phyloP scores from a whole-genome alignment of 345 rosid genomes.

The Citrus sinensis region DNA sequence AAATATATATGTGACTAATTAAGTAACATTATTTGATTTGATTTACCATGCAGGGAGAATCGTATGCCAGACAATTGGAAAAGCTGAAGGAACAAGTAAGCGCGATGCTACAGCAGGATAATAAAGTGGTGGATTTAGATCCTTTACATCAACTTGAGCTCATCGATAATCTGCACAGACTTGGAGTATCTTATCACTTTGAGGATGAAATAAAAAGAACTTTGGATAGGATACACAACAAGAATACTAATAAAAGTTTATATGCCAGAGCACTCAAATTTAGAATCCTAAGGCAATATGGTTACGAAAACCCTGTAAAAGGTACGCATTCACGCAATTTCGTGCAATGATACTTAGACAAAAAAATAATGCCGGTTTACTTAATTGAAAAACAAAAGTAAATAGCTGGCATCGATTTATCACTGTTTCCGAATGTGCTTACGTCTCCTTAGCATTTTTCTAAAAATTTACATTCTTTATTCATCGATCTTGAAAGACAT shows the following conservation, averaged over 20 bases:
- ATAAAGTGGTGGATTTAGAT: too few relatives aligned
- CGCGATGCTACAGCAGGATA: not conserved
- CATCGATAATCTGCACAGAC: slow-evolving; percentile 18
- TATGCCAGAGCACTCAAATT: slow-evolving; percentile 28
- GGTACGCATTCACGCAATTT: slow-evolving; percentile 6
- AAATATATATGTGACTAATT: too few relatives aligned
- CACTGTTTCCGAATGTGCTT: too few relatives aligned
- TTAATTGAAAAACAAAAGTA: too few relatives aligned
- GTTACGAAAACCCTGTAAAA: slow-evolving; percentile 6
- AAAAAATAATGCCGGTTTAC: too few relatives aligned
- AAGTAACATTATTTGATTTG: too few relatives aligned
- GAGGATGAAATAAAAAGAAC: slow-evolving; percentile 17
- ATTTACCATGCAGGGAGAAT: slow-evolving; percentile 9
- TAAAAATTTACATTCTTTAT: too few relatives aligned
- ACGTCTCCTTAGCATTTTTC: too few relatives aligned
- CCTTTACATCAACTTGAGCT: too few relatives aligned
- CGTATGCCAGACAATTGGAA: not conserved
- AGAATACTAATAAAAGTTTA: not conserved
- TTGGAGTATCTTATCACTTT: slow-evolving; percentile 36
- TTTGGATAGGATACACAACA: slow-evolving; percentile 1
- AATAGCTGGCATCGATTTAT: too few relatives aligned
- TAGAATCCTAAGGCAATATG: slow-evolving; percentile 32
- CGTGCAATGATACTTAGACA: not conserved
- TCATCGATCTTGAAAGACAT: too few relatives aligned
- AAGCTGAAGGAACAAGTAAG: slow-evolving; percentile 12